Conservation (phyloP, 768 basidiomycete genomes). For the Hypsizygus marmoreus region DNA sequence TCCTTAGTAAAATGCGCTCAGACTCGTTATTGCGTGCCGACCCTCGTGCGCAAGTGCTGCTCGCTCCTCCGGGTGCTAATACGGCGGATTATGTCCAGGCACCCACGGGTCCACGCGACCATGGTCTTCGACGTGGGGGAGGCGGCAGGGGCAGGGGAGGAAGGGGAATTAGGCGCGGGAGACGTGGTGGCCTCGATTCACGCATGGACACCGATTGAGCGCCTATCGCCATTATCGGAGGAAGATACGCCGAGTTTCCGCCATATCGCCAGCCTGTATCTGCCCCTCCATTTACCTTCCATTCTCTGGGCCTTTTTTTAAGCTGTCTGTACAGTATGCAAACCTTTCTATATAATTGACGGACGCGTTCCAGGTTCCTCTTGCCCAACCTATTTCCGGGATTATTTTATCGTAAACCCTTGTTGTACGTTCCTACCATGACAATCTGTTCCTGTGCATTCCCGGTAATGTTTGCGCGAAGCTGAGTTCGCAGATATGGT, state of each 20-base stretch:
- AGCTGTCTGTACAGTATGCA: not conserved
- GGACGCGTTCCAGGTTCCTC: not conserved
- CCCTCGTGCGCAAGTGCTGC: constrained; percentile 67
- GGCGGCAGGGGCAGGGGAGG: constrained; percentile 39
- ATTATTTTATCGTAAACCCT: no score
- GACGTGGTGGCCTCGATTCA: constrained; percentile 35
- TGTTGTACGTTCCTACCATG: not conserved
- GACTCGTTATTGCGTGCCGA: constrained; percentile 66
- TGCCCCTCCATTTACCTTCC: no score
- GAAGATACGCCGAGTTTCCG: no score
- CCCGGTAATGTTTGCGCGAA: no score
- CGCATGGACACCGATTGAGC: constrained; percentile 59
- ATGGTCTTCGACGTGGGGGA: constrained; percentile 34
- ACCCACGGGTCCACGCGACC: constrained; percentile 27
- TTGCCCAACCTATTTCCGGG: no score
- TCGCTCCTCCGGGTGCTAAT: constrained; percentile 69
- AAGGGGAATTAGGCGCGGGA: constrained; percentile 38
- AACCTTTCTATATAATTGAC: not conserved
- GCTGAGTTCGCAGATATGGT: no score
- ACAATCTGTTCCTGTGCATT: not conserved
- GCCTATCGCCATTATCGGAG: no score
- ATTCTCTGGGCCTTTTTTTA: not conserved
- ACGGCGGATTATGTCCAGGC: constrained; percentile 50
- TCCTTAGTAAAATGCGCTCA: constrained; percentile 78
- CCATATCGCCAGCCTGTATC: no score